These are phyloP conservation scores for Trichosanthes truncata DNA, from an alignment of 306 rosid genomes.

Conservation along the genomic window DNA sequence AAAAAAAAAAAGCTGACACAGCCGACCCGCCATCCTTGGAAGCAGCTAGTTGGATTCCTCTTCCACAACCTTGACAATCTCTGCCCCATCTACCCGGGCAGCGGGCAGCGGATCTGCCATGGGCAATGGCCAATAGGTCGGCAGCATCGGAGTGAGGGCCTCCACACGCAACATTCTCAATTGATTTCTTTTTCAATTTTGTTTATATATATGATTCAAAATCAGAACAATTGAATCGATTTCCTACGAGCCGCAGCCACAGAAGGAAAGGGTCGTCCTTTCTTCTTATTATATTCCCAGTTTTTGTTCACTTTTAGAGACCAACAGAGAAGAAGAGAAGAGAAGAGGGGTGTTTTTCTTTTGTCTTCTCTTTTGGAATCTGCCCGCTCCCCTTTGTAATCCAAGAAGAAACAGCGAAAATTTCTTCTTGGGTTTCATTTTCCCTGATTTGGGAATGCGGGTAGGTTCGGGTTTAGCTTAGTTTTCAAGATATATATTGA, in stretches of 20 bases:
- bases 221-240: background rate
- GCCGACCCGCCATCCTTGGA: slow-evolving; percentile 2
- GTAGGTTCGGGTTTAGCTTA: slow-evolving; percentile 1
- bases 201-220: background rate
- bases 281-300: background rate
- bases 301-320: background rate
- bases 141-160: background rate
- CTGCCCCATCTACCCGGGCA: slow-evolving; percentile 6
- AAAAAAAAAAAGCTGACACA: background rate
- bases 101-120: background rate
- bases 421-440: background rate
- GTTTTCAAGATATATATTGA: background rate
- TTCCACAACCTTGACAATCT: background rate
- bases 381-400: slow-evolving; percentile 11
- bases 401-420: background rate
- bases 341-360: background rate
- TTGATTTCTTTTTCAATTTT: background rate
- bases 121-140: background rate
- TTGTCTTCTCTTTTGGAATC: slow-evolving; percentile 8
- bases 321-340: background rate
- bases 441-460: slow-evolving; percentile 11
- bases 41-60: background rate
- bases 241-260: background rate
- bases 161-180: background rate
- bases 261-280: no score